Evolutionary conservation across 352 stramenopile species (phyloP), one percentile per base, ranked within the genome.

Genomic region (Phytophthora agathidicida): DNA sequence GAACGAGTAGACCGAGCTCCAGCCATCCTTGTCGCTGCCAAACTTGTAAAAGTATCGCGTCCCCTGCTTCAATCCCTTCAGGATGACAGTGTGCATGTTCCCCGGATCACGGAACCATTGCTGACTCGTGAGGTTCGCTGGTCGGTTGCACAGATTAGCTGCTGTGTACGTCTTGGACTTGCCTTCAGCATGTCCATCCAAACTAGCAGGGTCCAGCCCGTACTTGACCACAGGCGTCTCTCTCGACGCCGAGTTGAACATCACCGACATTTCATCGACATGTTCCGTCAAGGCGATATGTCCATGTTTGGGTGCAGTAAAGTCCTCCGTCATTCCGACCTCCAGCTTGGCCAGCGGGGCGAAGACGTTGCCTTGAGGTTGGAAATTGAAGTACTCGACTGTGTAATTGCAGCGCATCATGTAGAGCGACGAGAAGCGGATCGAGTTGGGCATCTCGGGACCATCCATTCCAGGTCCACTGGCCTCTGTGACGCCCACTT

Each of bases 341-440:
- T 57, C 50, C 20, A 90, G 22, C 30, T 71, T 67, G 20, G 68
- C 78, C 30, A 90, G 37, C 7, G 44, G 53, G 7, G 36, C 45
- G 35, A 74, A 86, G 39, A 74, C 58, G 46, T 72, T 79, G 36
- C 53, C 55, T 56, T 70, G 67, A 19, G 76, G 37, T 47, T 76
- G 58, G 44, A 80, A 89, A 51, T 86, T 79, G 39, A 83, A 80
- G 50, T 90, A 92, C 43, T 74, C 52, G 32, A 84, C 74, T 6
- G 54, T 71, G 54, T 90, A 92, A 43, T 83, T 80, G 71, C 83
- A 90, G 20, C 80, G 77, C 73, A 92, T 84, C 83, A 92, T 90
- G 42, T 77, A 81, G n/a, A 92, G 68, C 43, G 68, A 73, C 28
- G 73, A 69, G 54, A 92, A 90, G 23, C 80, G 80, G 28, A 89